Base-by-base conservation (phyloP, 306 rosid species). In the Cucumis melo region DNA sequence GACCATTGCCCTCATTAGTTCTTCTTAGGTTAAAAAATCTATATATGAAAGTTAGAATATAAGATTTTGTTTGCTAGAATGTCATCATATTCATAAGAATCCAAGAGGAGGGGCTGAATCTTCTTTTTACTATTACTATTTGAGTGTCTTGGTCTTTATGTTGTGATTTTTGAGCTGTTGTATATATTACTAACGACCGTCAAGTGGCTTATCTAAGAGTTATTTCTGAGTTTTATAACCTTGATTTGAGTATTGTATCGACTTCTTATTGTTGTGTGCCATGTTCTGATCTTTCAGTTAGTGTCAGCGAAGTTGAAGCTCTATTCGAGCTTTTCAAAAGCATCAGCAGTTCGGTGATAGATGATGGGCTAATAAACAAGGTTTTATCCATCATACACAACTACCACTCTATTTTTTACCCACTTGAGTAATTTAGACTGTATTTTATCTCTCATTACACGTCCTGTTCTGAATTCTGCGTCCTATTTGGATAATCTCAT, bases 351-450 rank as follows among this genome's bases (percentile, higher is more conserved):
- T 91, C 97, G 4, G 87, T 93, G 72, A 68, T 80, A 77, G 96
- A 91, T 70, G 98, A 93, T 86, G 97, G 94, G 67, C 82, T 93
- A 46, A 93, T 93, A 89, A 91, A 84, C 81, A 89, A 93, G 97
- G 98, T 64, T 60, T 51, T 64, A 39, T 10, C 58, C 11, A 50
- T 63, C 38, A 41, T 38, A 55, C 4, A 15, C 36, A 36, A 16
- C 0, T 29, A 9, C 38, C 50, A 15, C 10, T 16, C 19, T 27
- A 2, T 6, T 7, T 24, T 27, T 60, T 8, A 60, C 42, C 38
- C 42, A 1, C 1, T 64, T 36, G 39, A 13, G 71, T 36, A 34
- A 64, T 36, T 63, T 41, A 65, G 73, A 66, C 32, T 5, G 53
- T 66, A 39, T 66, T 66, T 68, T 63, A 36, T 53, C 36, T 85